Base-by-base conservation (phyloP, 352 stramenopile genomes). In the Pythium brassicae region DNA sequence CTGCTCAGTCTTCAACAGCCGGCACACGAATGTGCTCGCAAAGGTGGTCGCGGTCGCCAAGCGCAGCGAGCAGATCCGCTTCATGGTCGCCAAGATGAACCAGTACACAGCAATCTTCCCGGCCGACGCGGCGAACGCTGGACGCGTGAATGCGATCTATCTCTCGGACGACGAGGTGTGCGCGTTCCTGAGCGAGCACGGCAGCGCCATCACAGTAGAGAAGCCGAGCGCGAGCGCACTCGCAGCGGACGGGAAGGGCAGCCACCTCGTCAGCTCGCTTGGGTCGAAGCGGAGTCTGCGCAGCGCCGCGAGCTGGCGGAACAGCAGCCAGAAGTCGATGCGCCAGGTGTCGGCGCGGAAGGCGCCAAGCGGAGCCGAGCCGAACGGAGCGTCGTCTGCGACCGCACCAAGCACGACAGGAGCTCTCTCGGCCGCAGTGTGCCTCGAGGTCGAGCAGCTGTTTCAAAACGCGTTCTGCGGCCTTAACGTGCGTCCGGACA, bases 1-100 rank as follows among this genome's bases (percentile, higher is more conserved):
- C 59, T 82, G 74, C 50, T 86, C 77, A 7, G 55, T 90, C 11
- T 90, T 87, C 40, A 79, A 83, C 55, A 76, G 70, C 12, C 60
- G 66, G 15, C 71, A 83, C 62, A 59, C 72, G 0, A 86, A 82
- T 27, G 64, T 88, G 0, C 49, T 88, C 12, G 50, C 58, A 0
- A 87, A 88, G 54, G 59, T 62, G 0, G 22, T 90, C 3, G 39
- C 61, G 14, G 74, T 83, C 20, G 62, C 72, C 1, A 88, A 86
- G 55, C 68, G 71, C 22, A 69, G 74, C n/a, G 77, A 77, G 37
- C 75, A 76, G 51, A 55, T 85, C 2, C 66, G 68, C 14, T 25
- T 87, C 17, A 73, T 84, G 63, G 77, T 90, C 22, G 59, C 72
- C 7, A 78, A 79, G 43, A 50, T 83, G 4, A 87, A 86, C 47